Conservation (phyloP, 345 rosid species). For the Atalantia buxifolia region DNA sequence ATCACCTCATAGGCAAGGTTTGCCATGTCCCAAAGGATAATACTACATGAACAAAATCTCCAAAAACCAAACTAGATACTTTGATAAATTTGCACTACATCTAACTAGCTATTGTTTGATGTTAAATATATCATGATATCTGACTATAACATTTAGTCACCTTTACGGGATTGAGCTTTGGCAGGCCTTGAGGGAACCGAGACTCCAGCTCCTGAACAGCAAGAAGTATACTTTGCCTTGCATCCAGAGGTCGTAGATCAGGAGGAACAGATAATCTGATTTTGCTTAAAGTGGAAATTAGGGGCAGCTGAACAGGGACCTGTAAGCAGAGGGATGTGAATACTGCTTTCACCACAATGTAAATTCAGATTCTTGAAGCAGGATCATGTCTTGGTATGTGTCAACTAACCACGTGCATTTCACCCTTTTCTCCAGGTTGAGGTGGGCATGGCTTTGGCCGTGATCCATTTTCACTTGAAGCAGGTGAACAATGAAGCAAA, state of each 20-base stretch:
- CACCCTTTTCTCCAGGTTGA: conserved; percentile 89
- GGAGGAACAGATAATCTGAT: conserved; percentile 74
- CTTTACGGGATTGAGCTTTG: conserved; percentile 97
- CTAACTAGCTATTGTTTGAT: not conserved
- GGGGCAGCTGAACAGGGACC: conserved; percentile 96
- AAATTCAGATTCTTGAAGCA: not conserved
- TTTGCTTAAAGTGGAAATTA: conserved; percentile 79
- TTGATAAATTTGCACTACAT: not conserved
- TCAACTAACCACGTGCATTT: conserved; percentile 97
- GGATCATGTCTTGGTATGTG: not conserved
- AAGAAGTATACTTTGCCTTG: conserved; percentile 89
- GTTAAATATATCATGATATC: not conserved
- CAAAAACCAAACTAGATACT: not conserved
- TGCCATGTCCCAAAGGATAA: not conserved
- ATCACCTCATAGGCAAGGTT: not conserved
- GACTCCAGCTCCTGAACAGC: conserved; percentile 79
- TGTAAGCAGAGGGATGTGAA: conserved; percentile 25
- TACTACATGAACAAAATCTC: not conserved
- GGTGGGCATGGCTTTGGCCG: conserved; percentile 96
- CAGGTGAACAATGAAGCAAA: conserved; percentile 87
- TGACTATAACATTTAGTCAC: conserved; percentile 24
- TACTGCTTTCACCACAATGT: conserved; percentile 14
- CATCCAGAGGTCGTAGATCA: conserved; percentile 91
- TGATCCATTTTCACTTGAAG: conserved; percentile 72
- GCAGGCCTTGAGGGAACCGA: conserved; percentile 89